Conservation (phyloP, 768 basidiomycete species). For the Suillus placidus region DNA sequence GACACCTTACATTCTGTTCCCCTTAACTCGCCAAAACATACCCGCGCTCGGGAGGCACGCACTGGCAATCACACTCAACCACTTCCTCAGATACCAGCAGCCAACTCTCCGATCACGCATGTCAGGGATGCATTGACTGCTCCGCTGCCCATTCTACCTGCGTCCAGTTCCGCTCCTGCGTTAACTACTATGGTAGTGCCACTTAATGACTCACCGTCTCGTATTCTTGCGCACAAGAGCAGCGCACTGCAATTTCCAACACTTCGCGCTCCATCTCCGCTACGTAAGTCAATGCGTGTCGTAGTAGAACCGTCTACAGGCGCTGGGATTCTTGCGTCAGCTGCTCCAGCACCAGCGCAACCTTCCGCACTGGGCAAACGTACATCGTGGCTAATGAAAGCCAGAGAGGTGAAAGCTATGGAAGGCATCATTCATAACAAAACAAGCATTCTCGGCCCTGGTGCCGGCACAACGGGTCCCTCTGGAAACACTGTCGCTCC, state of each 20-base stretch:
- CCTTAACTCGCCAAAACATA: constrained; percentile 37
- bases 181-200: constrained; percentile 35
- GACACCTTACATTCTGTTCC: constrained; percentile 43
- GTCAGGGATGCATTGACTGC: constrained; percentile 28
- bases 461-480: constrained; percentile 4
- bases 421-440: constrained; percentile 49
- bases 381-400: constrained; percentile 81
- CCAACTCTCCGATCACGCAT: constrained; percentile 9
- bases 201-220: constrained; percentile 37
- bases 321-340: constrained; percentile 34
- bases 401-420: constrained; percentile 69
- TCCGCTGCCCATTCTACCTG: constrained; percentile 23
- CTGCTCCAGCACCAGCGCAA: constrained; percentile 31
- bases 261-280: constrained; percentile 68
- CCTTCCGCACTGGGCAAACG: constrained; percentile 57
- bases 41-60: constrained; percentile 6
- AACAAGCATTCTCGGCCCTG: constrained; percentile 18
- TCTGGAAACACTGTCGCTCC: constrained; percentile 15
- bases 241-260: constrained; percentile 53
- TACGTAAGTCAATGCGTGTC: constrained; percentile 67
- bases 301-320: constrained; percentile 47
- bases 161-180: constrained; percentile 13
- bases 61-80: constrained; percentile 22
- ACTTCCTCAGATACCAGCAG: constrained; percentile 16
- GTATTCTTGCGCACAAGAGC: constrained; percentile 39